Percentiles rank a stretch among this genome's conserved stretches.
These are phyloP conservation scores for Saccharomyces jurei DNA, from an alignment of 805 yeast genomes.

Conservation along the genomic window DNA sequence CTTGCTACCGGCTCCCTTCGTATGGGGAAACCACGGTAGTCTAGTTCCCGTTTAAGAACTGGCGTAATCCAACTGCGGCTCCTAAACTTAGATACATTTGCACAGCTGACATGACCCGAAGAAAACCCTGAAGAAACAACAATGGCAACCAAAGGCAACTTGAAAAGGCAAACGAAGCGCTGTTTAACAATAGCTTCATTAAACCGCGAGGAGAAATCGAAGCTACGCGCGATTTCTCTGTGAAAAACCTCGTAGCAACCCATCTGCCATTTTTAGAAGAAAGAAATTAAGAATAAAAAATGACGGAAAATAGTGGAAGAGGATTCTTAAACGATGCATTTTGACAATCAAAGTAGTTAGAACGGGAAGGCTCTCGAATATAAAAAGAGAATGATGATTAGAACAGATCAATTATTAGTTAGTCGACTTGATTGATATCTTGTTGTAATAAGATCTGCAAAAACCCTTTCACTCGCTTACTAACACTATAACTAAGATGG, in stretches of 20 bases:
- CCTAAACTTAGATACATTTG: not conserved
- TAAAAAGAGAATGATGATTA: not conserved
- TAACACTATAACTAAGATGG: slow-evolving; percentile 3
- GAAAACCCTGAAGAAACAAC: not conserved
- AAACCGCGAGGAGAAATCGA: not conserved
- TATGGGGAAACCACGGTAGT: not conserved
- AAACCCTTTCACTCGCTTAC: slow-evolving; percentile 2
- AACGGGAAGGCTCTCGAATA: not conserved
- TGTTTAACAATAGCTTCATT: not conserved
- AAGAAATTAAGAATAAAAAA: not conserved
- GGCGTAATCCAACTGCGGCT: not conserved
- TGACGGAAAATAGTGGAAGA: not conserved
- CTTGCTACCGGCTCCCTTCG: not conserved
- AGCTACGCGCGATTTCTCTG: not conserved
- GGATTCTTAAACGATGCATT: not conserved
- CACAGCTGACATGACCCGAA: not conserved
- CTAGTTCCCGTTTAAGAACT: not conserved
- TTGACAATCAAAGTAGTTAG: not conserved
- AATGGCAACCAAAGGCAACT: not conserved
- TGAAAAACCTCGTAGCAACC: not conserved
- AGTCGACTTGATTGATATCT: not conserved
- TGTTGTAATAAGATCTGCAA: not conserved
- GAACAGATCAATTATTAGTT: not conserved
- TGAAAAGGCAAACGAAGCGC: not conserved
- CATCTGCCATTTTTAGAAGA: not conserved